Conservation (phyloP, 1,284 basidiomycete genomes). For the Rugiboletus extremiorientalis region DNA sequence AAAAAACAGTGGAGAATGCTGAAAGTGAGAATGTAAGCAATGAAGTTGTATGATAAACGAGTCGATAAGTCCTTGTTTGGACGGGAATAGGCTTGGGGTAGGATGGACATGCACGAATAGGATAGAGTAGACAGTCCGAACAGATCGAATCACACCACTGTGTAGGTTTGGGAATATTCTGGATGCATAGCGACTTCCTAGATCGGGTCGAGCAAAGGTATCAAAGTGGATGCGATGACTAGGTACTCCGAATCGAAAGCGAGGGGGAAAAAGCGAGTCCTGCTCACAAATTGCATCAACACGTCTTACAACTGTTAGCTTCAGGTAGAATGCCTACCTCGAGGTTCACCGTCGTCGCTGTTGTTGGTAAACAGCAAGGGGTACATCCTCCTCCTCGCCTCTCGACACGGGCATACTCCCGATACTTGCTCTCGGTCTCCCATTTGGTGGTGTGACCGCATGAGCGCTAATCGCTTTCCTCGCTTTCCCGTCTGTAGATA, state of each 20-base stretch:
- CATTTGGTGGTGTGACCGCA: constrained; percentile 46
- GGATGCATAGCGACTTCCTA: constrained; percentile 25
- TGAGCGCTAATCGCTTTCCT: constrained; percentile 68
- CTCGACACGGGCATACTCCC: constrained; percentile 26
- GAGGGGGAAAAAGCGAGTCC: background rate
- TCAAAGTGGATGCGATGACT: constrained; percentile 1
- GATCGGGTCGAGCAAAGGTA: constrained; percentile 19
- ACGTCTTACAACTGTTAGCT: background rate
- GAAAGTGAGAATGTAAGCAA: constrained; percentile 26
- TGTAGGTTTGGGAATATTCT: constrained; percentile 26
- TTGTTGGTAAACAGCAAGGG: constrained; percentile 73
- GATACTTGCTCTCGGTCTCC: constrained; percentile 44
- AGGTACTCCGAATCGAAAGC: constrained; percentile 6
- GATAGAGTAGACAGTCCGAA: constrained; percentile 25
- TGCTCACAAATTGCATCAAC: constrained; percentile 14
- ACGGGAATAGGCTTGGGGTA: constrained; percentile 23
- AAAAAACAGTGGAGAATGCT: constrained; percentile 22
- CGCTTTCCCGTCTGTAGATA: constrained; percentile 51
- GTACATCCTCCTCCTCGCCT: constrained; percentile 73
- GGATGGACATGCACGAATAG: constrained; percentile 26
- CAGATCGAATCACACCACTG: constrained; percentile 18
- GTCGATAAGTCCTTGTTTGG: constrained; percentile 25
- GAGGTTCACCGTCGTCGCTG: constrained; percentile 54
- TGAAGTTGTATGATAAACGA: constrained; percentile 29
- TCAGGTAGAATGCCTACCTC: constrained; percentile 12